Percentiles rank a stretch among this genome's conserved stretches.
phyloP scores from a whole-genome alignment of 78 protist species.

The Polysphondylium violaceum region DNA sequence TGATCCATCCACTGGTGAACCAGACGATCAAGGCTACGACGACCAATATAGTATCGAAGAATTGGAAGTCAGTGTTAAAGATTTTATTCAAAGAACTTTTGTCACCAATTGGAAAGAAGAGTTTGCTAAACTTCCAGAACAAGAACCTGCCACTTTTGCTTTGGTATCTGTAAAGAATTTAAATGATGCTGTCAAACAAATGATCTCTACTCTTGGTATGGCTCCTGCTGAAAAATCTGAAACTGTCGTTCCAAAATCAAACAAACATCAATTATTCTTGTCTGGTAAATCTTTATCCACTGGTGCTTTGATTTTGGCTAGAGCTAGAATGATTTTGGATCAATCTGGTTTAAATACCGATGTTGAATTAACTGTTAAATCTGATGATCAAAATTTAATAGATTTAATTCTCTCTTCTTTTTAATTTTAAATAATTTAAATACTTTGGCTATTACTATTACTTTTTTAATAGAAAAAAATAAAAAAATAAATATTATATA shows the following conservation, averaged over 20 bases:
- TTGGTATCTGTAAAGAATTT: constrained; percentile 79
- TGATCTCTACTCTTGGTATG: constrained; percentile 88
- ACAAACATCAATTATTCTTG: constrained; percentile 79
- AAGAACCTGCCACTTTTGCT: constrained; percentile 80
- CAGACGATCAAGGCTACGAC: constrained; percentile 82
- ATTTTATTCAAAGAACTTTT: constrained; percentile 66
- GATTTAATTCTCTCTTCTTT: constrained; percentile 49
- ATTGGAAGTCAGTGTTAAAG: constrained; percentile 74
- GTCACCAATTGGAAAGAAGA: constrained; percentile 82
- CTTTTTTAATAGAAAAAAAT: too few relatives aligned
- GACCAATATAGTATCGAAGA: constrained; percentile 88
- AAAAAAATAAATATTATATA: too few relatives aligned
- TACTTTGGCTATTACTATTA: too few relatives aligned
- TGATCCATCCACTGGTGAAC: constrained; percentile 87
- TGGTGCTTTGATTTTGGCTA: constrained; percentile 28
- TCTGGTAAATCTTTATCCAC: constrained; percentile 70
- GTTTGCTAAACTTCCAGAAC: constrained; percentile 84
- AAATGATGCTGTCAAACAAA: constrained; percentile 81
- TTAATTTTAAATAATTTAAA: constrained; percentile 17
- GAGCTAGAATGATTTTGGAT: constrained; percentile 70
- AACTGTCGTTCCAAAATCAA: constrained; percentile 46
- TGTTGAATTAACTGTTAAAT: constrained; percentile 56
- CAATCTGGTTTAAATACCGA: constrained; percentile 24
- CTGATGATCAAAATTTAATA: constrained; percentile 36
- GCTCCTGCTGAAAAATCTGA: constrained; percentile 85